Percentiles rank a stretch among this genome's conserved stretches.
phyloP scores from a whole-genome alignment of 1,284 basidiomycete species.

The Phylloboletellus chloephorus region DNA sequence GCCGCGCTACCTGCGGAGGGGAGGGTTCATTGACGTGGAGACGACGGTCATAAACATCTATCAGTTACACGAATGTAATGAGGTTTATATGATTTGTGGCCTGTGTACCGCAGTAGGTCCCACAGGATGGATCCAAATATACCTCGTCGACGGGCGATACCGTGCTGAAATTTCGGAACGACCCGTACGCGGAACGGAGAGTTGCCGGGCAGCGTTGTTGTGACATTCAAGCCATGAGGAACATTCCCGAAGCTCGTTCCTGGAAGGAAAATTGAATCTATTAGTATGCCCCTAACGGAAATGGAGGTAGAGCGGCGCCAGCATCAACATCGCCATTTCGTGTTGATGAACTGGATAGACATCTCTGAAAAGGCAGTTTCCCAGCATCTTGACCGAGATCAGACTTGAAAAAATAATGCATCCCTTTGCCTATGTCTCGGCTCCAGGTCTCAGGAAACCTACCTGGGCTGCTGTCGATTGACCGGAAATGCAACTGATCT shows the following conservation, averaged over 20 bases:
- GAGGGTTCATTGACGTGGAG: conserved; percentile 19
- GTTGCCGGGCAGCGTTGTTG: conserved; percentile 5
- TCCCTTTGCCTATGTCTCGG: too few species aligned
- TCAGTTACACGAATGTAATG: too few species aligned
- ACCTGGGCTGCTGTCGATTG: conserved; percentile 10
- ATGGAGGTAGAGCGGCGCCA: not conserved
- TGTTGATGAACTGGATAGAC: not conserved
- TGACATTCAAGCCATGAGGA: conserved; percentile 8
- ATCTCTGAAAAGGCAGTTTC: not conserved
- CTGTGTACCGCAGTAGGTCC: not conserved
- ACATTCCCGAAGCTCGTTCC: conserved; percentile 1
- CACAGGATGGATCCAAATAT: conserved; percentile 5
- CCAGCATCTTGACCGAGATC: conserved; percentile 4
- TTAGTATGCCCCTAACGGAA: not conserved
- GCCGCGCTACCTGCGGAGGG: conserved; percentile 11
- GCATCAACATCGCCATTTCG: not conserved
- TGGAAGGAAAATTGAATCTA: conserved; percentile 6
- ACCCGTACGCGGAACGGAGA: conserved; percentile 12
- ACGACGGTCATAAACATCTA: conserved; percentile 10
- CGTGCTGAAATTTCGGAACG: conserved; percentile 5
- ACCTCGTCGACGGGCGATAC: conserved; percentile 2
- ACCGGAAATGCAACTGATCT: conserved; percentile 4
- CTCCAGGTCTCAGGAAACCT: too few species aligned
- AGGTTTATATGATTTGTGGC: conserved; percentile 1
- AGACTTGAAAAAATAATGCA: not conserved